Evolutionary conservation across 352 stramenopile species (phyloP).

Genomic region (Phytopythium vexans): DNA sequence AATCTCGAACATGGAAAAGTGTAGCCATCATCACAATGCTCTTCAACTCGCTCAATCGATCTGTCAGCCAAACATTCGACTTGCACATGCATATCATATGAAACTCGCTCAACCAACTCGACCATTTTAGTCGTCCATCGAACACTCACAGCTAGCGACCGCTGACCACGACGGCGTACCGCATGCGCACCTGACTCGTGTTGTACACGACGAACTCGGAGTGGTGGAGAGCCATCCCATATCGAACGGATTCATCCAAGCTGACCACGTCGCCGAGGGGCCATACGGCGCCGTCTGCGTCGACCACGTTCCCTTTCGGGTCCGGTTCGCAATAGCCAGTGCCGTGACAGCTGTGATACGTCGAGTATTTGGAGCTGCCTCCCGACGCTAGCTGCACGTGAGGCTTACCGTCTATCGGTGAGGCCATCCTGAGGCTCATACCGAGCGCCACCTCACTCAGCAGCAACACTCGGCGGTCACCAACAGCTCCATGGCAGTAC

Average conservation of each 20-base stretch:
- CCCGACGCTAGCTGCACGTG: slow-evolving; percentile 10
- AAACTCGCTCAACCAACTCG: too few species aligned
- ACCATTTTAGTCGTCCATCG: background rate
- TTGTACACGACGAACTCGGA: slow-evolving; percentile 74
- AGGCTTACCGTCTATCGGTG: slow-evolving; percentile 14
- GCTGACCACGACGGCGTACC: slow-evolving; percentile 22
- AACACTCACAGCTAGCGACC: background rate
- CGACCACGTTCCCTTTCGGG: slow-evolving; percentile 25
- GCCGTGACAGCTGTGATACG: slow-evolving; percentile 42
- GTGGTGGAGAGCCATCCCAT: slow-evolving; percentile 28
- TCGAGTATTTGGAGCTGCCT: slow-evolving; percentile 3
- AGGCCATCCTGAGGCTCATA: slow-evolving; percentile 19
- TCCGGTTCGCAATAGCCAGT: slow-evolving; percentile 33
- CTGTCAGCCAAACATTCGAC: too few species aligned
- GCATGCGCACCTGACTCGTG: slow-evolving; percentile 51
- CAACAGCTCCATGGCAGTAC: slow-evolving; percentile 25
- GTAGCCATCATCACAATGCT: too few species aligned
- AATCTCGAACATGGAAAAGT: too few species aligned
- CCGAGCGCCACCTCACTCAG: slow-evolving; percentile 49
- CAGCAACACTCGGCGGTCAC: slow-evolving; percentile 25
- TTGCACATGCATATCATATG: too few species aligned
- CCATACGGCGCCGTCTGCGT: slow-evolving; percentile 34
- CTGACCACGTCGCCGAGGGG: slow-evolving; percentile 33
- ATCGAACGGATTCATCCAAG: too few species aligned
- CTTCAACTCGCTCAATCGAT: too few species aligned